These are phyloP conservation scores for Aspergillus japonicus DNA, from an alignment of 2,329 filamentous ascomycete species.

Conservation along the genomic window DNA sequence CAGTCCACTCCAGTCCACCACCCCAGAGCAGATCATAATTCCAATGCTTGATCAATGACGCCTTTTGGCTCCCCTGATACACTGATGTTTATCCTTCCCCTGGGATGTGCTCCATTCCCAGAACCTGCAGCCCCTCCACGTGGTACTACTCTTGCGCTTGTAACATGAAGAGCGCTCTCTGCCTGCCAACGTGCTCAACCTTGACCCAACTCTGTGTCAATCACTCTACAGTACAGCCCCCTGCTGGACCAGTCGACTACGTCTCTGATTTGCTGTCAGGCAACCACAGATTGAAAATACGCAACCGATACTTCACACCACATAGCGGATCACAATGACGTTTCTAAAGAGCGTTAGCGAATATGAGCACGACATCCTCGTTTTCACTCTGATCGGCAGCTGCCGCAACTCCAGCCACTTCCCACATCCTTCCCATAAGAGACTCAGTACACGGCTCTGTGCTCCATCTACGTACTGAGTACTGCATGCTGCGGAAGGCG, in stretches of 20 bases:
- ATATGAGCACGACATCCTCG: neutral
- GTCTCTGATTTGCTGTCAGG: neutral
- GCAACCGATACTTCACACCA: neutral
- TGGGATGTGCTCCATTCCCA: neutral
- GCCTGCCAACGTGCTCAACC: too few species aligned
- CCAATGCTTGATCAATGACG: neutral
- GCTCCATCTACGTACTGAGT: too few species aligned
- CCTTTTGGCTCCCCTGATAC: neutral
- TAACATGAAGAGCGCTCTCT: too few species aligned
- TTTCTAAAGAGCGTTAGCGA: neutral
- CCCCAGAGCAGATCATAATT: neutral
- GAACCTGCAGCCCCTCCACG: neutral
- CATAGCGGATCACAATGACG: neutral
- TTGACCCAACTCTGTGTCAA: too few species aligned
- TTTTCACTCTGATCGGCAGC: conserved; percentile 1
- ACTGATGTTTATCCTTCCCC: neutral
- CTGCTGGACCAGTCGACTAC: neutral
- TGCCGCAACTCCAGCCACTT: neutral
- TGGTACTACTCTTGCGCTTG: neutral
- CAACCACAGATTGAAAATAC: neutral
- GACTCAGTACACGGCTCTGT: too few species aligned
- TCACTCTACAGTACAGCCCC: too few species aligned
- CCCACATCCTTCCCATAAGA: neutral
- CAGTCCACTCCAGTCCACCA: neutral
- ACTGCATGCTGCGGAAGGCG: neutral